These are phyloP conservation scores for Trichoderma hamatum DNA, from an alignment of 2,329 filamentous ascomycete species.

Conservation along the genomic window DNA sequence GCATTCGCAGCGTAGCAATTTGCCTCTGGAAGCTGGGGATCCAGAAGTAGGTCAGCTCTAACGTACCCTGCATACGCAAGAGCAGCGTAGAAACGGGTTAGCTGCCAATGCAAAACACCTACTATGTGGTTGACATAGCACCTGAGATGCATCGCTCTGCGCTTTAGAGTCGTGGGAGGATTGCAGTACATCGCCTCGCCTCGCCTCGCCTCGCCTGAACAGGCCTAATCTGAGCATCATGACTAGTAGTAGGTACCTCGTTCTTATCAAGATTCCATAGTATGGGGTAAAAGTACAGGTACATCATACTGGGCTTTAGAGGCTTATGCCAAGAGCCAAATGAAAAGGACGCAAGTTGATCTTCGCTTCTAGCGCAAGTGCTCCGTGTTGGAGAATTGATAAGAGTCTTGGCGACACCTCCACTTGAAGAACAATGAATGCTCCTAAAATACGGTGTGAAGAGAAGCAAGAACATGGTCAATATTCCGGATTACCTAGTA, in stretches of 20 bases:
- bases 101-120: conserved; percentile 12
- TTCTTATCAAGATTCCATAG: background rate
- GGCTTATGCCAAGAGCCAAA: conserved; percentile 12
- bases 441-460: conserved; percentile 10
- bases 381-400: conserved; percentile 3
- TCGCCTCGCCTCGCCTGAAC: background rate
- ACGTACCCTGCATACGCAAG: background rate
- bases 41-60: background rate
- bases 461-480: background rate
- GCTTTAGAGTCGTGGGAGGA: background rate
- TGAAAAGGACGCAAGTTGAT: background rate
- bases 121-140: background rate
- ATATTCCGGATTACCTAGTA: background rate
- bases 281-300: background rate
- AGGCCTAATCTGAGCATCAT: background rate
- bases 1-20: conserved; percentile 9
- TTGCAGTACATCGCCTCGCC: no score
- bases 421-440: background rate
- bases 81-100: background rate
- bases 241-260: background rate
- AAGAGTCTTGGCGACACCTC: conserved; percentile 16
- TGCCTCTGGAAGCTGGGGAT: background rate
- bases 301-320: background rate
- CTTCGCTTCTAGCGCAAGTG: background rate
- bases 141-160: background rate